Percentiles rank a stretch among this genome's conserved stretches.
Conservation (phyloP, 192 early-diverging fungal genomes). For the Mortierella antarctica region DNA sequence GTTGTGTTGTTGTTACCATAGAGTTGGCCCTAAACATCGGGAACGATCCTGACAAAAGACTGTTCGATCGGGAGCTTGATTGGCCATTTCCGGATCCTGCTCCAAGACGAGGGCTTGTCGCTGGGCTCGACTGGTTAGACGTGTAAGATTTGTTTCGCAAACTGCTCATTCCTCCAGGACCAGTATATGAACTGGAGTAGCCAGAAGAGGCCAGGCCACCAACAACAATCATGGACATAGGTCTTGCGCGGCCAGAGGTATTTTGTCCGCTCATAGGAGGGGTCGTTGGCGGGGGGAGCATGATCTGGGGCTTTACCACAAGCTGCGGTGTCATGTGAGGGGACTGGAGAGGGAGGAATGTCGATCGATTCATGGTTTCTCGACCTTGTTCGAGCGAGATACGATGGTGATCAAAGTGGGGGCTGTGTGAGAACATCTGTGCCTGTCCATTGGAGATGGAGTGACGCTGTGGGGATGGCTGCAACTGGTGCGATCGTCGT, state of each 20-base stretch:
- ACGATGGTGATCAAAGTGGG: constrained; percentile 21
- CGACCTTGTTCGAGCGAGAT: constrained; percentile 43
- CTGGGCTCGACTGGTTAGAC: constrained; percentile 47
- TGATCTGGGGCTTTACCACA: constrained; percentile 50
- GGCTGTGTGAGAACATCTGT: constrained; percentile 12
- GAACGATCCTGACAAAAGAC: constrained; percentile 33
- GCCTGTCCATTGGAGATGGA: constrained; percentile 41
- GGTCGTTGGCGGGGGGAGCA: constrained; percentile 45
- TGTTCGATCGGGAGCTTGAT: constrained; percentile 28
- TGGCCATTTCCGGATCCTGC: constrained; percentile 17
- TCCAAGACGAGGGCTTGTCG: constrained; percentile 40
- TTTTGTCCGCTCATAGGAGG: constrained; percentile 50
- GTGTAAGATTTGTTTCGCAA: constrained; percentile 17
- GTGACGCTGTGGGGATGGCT: constrained; percentile 28
- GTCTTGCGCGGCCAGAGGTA: constrained; percentile 32
- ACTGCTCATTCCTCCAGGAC: background rate
- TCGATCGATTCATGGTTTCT: constrained; percentile 32
- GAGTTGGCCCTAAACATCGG: constrained; percentile 44
- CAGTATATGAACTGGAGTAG: constrained; percentile 27
- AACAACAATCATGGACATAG: constrained; percentile 41
- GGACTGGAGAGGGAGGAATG: constrained; percentile 32
- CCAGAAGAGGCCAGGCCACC: constrained; percentile 12
- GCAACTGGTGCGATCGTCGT: constrained; percentile 26
- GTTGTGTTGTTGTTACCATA: constrained; percentile 8
- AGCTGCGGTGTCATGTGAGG: constrained; percentile 38